A percentile compares a stretch with the other conserved stretches of the same genome.
Conservation (phyloP, 1,139 yeast species). For the Geotrichum europaeum region DNA sequence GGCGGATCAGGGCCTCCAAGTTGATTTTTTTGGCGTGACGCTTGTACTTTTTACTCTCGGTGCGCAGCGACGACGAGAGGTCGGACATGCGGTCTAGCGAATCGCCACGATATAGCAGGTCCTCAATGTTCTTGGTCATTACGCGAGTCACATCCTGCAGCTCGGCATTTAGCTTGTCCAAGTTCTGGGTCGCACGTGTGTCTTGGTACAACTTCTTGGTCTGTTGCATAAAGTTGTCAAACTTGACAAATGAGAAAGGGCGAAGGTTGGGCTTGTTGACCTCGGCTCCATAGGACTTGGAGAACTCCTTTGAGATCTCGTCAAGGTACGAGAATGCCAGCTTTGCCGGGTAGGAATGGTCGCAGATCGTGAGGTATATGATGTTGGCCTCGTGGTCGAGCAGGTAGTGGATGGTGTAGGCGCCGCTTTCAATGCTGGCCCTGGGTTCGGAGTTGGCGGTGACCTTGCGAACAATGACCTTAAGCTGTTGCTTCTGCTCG, state of each 20-base stretch:
- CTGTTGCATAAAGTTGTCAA: conserved; percentile 76
- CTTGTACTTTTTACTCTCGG: conserved; percentile 81
- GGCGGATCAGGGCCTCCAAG: conserved; percentile 79
- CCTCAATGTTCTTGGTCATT: conserved; percentile 95
- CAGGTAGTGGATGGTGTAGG: conserved; percentile 70
- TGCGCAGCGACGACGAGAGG: conserved; percentile 69
- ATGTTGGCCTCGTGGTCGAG: conserved; percentile 47
- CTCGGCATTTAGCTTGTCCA: conserved; percentile 81
- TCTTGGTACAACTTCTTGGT: conserved; percentile 87
- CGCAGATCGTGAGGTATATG: conserved; percentile 72
- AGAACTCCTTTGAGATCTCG: conserved; percentile 78
- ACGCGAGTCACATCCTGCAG: conserved; percentile 89
- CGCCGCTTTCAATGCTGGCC: conserved; percentile 79
- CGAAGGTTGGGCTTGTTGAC: conserved; percentile 48
- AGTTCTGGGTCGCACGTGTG: conserved; percentile 80
- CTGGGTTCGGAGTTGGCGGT: conserved; percentile 77
- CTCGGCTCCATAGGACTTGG: conserved; percentile 70
- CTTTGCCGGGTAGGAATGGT: conserved; percentile 75
- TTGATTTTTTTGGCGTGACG: conserved; percentile 88
- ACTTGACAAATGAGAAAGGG: conserved; percentile 86
- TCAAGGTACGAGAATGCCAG: conserved; percentile 80
- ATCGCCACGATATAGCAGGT: conserved; percentile 88
- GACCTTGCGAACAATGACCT: conserved; percentile 67
- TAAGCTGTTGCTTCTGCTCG: conserved; percentile 82
- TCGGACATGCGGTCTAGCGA: conserved; percentile 88